These are phyloP conservation scores for Puccinia coronata DNA, from an alignment of 1,284 basidiomycete species.

Conservation along the genomic window DNA sequence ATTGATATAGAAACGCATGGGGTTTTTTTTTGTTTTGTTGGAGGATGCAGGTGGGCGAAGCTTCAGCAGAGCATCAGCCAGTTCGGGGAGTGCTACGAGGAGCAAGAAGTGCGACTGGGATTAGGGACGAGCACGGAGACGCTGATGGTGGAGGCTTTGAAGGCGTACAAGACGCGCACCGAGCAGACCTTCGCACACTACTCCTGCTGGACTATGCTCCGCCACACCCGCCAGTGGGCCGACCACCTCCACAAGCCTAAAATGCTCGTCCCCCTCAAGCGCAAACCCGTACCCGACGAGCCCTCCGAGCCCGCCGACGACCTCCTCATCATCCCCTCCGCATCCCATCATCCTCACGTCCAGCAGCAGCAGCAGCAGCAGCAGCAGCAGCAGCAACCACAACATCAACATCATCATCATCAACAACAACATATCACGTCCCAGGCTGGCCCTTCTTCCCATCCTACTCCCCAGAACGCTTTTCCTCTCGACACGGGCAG, in stretches of 20 bases:
- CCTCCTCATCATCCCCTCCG: not conserved
- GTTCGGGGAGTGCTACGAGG: constrained; percentile 21
- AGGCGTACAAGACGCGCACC: not conserved
- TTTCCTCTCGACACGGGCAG: too few species aligned
- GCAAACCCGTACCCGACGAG: not conserved
- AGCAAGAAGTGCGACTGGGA: not conserved
- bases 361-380: too few species aligned
- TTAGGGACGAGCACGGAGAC: not conserved
- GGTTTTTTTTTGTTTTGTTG: not conserved
- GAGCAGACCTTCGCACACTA: constrained; percentile 9
- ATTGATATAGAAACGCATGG: too few species aligned
- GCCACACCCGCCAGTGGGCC: not conserved
- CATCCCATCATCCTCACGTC: not conserved
- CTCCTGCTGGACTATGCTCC: constrained; percentile 1
- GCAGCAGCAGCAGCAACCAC: too few species aligned
- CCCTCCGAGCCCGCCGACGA: not conserved
- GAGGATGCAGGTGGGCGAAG: constrained; percentile 20
- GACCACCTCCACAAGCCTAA: not conserved
- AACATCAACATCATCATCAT: too few species aligned
- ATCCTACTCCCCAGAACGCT: too few species aligned
- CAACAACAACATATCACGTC: too few species aligned
- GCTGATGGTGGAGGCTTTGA: not conserved
- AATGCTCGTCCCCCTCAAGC: not conserved
- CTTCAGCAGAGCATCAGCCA: constrained; percentile 35
- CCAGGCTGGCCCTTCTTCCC: too few species aligned